These are phyloP conservation scores for Wallacemonas collosoma DNA, from an alignment of 208 protist genomes.

Conservation along the genomic window DNA sequence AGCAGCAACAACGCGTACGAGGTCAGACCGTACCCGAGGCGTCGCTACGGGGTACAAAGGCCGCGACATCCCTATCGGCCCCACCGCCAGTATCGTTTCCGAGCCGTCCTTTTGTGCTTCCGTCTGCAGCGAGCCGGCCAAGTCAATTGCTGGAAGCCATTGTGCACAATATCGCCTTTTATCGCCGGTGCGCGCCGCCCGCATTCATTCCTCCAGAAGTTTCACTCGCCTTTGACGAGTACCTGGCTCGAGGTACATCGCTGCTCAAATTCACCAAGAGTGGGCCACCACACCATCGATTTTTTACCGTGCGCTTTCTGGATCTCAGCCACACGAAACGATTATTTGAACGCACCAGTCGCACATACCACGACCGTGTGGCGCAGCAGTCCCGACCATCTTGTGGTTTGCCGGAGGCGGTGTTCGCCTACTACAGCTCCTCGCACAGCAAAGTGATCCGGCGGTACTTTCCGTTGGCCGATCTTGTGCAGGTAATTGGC, in stretches of 20 bases:
- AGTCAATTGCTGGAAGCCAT: slow-evolving; percentile 47
- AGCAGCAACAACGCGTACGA: background rate
- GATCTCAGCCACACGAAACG: slow-evolving; percentile 24
- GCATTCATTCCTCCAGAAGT: slow-evolving; percentile 52
- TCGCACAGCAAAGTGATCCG: slow-evolving; percentile 48
- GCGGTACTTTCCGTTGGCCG: slow-evolving; percentile 54
- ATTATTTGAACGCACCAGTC: slow-evolving; percentile 9
- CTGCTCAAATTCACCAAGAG: slow-evolving; percentile 60
- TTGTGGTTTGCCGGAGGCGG: slow-evolving; percentile 29
- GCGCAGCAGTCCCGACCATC: slow-evolving; percentile 2
- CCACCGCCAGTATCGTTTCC: background rate
- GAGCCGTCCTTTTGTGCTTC: background rate
- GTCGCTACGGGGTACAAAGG: background rate
- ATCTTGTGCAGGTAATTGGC: slow-evolving; percentile 49
- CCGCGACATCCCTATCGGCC: background rate
- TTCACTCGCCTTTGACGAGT: slow-evolving; percentile 71
- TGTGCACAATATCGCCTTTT: slow-evolving; percentile 43
- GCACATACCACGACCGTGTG: slow-evolving; percentile 5
- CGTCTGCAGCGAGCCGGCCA: slow-evolving; percentile 24
- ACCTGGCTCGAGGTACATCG: slow-evolving; percentile 41
- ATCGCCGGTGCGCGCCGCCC: slow-evolving; percentile 36
- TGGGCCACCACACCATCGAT: slow-evolving; percentile 59
- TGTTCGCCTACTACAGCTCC: slow-evolving; percentile 52
- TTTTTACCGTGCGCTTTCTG: slow-evolving; percentile 68
- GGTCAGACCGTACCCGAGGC: background rate